A percentile compares a stretch with the other conserved stretches of the same genome.
Evolutionary conservation across 2,329 filamentous ascomycete genomes (phyloP).

Genomic region (Ophiocordyceps camponoti-leonardi): DNA sequence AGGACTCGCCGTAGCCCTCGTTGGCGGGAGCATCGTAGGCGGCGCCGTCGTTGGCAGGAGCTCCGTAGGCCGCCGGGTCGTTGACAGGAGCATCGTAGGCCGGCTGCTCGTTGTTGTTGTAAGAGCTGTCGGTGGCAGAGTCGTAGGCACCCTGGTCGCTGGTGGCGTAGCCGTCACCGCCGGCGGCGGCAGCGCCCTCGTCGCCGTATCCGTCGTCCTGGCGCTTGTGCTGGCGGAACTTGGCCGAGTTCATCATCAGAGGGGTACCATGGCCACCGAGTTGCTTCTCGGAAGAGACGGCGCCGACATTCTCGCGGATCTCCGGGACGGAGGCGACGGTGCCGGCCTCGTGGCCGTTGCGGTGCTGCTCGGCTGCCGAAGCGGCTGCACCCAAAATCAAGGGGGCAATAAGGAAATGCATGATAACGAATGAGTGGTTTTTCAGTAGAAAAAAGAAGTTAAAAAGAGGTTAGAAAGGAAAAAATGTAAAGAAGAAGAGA

Average conservation of each 20-base stretch:
- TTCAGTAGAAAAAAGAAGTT: no score
- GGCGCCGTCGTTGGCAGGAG: no score
- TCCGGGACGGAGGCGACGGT: neutral
- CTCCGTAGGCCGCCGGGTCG: no score
- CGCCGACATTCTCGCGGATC: neutral
- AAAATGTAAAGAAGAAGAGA: no score
- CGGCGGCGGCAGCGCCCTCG: no score
- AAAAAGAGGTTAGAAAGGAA: no score
- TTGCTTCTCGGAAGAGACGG: neutral
- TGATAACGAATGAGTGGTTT: no score
- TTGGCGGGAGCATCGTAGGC: no score
- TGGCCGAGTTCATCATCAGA: neutral
- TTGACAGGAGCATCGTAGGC: neutral
- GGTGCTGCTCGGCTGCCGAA: no score
- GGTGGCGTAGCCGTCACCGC: neutral
- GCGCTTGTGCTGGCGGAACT: neutral
- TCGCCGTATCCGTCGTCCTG: neutral
- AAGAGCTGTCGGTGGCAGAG: neutral
- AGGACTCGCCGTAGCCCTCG: neutral
- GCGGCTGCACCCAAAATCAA: no score
- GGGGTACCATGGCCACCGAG: neutral
- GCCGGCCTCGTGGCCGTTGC: neutral
- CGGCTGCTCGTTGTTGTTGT: neutral
- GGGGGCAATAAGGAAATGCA: no score
- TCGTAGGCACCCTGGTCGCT: neutral